A percentile compares a stretch with the other conserved stretches of the same genome.
Conservation (phyloP, 805 yeast genomes). For the Suhomyces vadensis region DNA sequence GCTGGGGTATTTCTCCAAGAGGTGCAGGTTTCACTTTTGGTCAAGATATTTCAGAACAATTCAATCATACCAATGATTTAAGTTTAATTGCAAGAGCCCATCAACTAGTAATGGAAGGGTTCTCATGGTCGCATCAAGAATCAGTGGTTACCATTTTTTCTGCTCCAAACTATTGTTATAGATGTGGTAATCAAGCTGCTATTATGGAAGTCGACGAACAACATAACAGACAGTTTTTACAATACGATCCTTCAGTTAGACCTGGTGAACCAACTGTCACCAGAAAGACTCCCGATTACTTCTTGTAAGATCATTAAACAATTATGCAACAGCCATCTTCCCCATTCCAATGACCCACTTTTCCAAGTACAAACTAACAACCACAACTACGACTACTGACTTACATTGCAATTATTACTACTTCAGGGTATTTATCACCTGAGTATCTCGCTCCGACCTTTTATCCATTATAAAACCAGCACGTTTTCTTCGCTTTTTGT, state of each 20-base stretch:
- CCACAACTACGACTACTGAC: too few species aligned
- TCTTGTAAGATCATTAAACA: slow-evolving; percentile 72
- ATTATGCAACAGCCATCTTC: too few species aligned
- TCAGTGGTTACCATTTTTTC: slow-evolving; percentile 90
- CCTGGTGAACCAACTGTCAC: slow-evolving; percentile 98
- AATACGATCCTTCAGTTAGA: slow-evolving; percentile 94
- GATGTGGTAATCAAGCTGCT: slow-evolving; percentile 98
- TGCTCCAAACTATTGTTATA: slow-evolving; percentile 95
- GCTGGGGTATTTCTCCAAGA: slow-evolving; percentile 97
- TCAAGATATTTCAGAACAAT: slow-evolving; percentile 89
- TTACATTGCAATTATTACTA: not conserved
- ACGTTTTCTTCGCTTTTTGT: slow-evolving; percentile 1
- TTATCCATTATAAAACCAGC: slow-evolving; percentile 2
- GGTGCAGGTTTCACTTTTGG: slow-evolving; percentile 99
- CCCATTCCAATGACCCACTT: too few species aligned
- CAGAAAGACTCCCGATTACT: slow-evolving; percentile 95
- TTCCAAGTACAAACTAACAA: not conserved
- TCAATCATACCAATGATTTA: slow-evolving; percentile 86
- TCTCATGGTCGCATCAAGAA: slow-evolving; percentile 92
- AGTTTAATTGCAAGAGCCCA: slow-evolving; percentile 91
- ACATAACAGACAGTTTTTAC: slow-evolving; percentile 86
- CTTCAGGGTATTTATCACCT: not conserved
- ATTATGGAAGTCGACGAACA: slow-evolving; percentile 97
- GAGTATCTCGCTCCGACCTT: not conserved
- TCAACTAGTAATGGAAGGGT: slow-evolving; percentile 98